Evolutionary conservation across 805 yeast genomes (phyloP), one percentile per base, ranked within the genome.

Genomic region (Teunomyces barrocoloradensis): DNA sequence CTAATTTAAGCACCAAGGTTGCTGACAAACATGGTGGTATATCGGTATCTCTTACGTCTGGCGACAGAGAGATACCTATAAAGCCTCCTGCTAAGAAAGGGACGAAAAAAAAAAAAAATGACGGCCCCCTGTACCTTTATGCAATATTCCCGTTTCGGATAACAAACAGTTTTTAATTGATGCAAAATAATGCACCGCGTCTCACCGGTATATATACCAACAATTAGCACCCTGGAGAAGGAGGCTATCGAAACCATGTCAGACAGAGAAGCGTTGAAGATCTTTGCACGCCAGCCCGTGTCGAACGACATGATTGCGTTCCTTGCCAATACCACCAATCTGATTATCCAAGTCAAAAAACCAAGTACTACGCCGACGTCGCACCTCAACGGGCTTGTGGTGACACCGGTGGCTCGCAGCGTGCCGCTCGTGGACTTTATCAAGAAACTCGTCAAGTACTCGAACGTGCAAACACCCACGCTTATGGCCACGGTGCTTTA

Each of bases 391-490:
- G 40, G 40, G 11, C 40, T 37, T 5, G 29, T 37, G 17, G 40
- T 37, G 18, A 37, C 40, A 5, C 40, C 40, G 2, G 40, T 37
- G 18, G 37, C 44, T 9, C 12, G 21, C 10, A 15, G 17, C 11
- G 29, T 30, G 29, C 29, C 69, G 5, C 71, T 89, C 40, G 69
- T 70, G 38, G 68, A 68, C 20, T 92, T 94, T 71, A 91, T 94
- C 55, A 77, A 82, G 50, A 79, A 77, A 23, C 71, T 92, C 52
- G 84, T 92, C 56, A 75, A 74, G 46, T 82, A 87, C 59, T 89
- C 97, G 5, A 90, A 91, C 64, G 98, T 92, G 36, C 96, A 90
- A 68, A 87, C 96, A 3, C 89, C 97, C 30, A 92, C 98, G 0
- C 76, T 92, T 53, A 92, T 94, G 98, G 84, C 97, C 17, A 79